Conservation (phyloP, 305 asterid species). For the Striga hermonthica region DNA sequence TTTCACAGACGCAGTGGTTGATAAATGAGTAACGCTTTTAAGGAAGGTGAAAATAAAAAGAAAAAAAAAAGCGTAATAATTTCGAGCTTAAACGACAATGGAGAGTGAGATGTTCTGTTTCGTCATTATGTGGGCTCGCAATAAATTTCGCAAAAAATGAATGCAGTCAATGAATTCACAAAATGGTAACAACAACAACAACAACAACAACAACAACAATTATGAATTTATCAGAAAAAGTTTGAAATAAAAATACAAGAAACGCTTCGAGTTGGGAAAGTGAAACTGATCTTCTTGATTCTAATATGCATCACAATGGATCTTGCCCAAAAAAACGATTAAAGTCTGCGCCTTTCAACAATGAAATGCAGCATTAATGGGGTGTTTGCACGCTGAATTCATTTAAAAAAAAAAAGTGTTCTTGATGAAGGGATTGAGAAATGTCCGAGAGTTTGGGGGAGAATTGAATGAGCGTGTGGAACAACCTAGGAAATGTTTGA, state of each 20-base stretch:
- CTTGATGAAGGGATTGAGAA: conserved; percentile 23
- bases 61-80: not conserved
- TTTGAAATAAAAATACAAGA: not conserved
- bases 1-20: conserved; percentile 23
- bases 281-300: conserved; percentile 23
- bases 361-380: conserved; percentile 31
- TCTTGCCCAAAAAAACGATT: conserved; percentile 10
- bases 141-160: conserved; percentile 27
- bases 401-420: conserved; percentile 23
- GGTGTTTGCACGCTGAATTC: conserved; percentile 10
- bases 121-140: conserved; percentile 15
- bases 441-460: conserved; percentile 16
- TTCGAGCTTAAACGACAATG: conserved; percentile 26
- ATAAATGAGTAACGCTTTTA: not conserved
- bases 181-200: no score
- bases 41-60: no score
- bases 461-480: conserved; percentile 5
- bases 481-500: no score
- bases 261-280: conserved; percentile 27
- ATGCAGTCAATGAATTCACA: conserved; percentile 26
- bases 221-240: conserved; percentile 32
- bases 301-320: not conserved
- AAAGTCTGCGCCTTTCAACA: not conserved
- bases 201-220: conserved; percentile 3
- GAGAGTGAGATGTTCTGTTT: conserved; percentile 21